Percentiles rank a stretch among this genome's conserved stretches.
Evolutionary conservation across 2,329 filamentous ascomycete genomes (phyloP).

Genomic region (Hymenoscyphus scutula): DNA sequence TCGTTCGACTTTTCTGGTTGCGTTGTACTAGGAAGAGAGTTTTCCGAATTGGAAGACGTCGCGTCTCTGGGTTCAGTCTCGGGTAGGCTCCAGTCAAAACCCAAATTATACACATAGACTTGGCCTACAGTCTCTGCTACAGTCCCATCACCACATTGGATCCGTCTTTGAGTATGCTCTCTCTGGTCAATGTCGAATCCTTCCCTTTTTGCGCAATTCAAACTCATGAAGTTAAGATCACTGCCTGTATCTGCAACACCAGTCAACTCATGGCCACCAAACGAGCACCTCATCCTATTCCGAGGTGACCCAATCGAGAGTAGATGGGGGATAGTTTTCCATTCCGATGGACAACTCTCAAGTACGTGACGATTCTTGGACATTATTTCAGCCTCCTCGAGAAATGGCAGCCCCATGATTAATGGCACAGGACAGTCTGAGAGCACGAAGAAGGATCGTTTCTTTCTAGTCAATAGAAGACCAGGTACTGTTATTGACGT

Average conservation of each 20-base stretch:
- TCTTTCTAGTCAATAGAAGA: background rate
- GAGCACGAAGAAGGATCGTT: slow-evolving; percentile 7
- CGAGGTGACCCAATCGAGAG: background rate
- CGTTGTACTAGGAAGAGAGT: background rate
- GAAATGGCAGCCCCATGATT: slow-evolving; percentile 15
- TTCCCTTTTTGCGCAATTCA: slow-evolving; percentile 14
- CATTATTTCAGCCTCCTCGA: slow-evolving; percentile 13
- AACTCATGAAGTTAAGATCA: slow-evolving; percentile 17
- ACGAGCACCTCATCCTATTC: background rate
- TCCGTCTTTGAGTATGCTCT: background rate
- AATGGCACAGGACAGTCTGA: slow-evolving; percentile 8
- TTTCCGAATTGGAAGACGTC: background rate
- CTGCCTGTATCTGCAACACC: slow-evolving; percentile 16
- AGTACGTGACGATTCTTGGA: slow-evolving; percentile 17
- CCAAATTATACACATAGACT: slow-evolving; percentile 9
- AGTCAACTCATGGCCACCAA: slow-evolving; percentile 8
- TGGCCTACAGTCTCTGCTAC: slow-evolving; percentile 7
- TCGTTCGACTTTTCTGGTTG: background rate
- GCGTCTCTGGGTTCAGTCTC: background rate
- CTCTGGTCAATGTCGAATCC: slow-evolving; percentile 14
- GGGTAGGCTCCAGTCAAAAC: background rate
- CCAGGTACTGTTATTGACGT: background rate
- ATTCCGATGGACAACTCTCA: slow-evolving; percentile 10
- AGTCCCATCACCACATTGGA: slow-evolving; percentile 12
- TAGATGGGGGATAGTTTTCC: background rate